phyloP scores from a whole-genome alignment of 106 monocot species.

The Acanthochlamys bracteata region DNA sequence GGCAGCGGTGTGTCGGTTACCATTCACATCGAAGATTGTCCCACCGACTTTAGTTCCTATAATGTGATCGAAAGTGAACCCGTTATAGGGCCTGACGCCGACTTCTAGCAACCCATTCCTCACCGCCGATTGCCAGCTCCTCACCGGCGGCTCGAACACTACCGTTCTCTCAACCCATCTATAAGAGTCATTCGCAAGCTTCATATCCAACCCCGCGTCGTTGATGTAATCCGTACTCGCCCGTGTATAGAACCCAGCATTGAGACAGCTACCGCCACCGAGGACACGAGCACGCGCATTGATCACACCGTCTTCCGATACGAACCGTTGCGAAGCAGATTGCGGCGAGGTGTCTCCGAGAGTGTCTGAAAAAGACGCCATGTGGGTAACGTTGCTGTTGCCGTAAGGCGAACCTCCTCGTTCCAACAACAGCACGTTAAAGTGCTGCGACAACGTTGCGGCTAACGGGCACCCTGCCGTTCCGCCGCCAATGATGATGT shows the following conservation, averaged over 20 bases:
- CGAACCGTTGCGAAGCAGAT: conserved; percentile 57
- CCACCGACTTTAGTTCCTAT: conserved; percentile 64
- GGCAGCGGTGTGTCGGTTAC: conserved; percentile 30
- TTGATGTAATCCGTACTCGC: conserved; percentile 31
- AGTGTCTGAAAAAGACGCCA: conserved; percentile 38
- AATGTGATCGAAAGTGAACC: conserved; percentile 64
- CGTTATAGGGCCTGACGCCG: conserved; percentile 51
- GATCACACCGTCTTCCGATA: conserved; percentile 58
- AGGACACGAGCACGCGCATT: conserved; percentile 55
- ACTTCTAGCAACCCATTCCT: conserved; percentile 51
- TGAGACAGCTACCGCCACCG: conserved; percentile 64
- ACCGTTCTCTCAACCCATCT: conserved; percentile 43
- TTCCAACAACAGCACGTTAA: conserved; percentile 44
- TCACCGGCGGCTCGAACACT: conserved; percentile 36
- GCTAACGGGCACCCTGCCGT: conserved; percentile 71
- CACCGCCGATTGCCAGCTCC: conserved; percentile 59
- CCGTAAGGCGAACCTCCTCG: conserved; percentile 53
- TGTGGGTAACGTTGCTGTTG: conserved; percentile 43
- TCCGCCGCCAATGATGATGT: conserved; percentile 64
- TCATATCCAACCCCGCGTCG: conserved; percentile 36
- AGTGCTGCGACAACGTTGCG: conserved; percentile 34
- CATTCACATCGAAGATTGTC: conserved; percentile 41
- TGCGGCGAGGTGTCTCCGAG: conserved; percentile 44
- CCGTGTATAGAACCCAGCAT: conserved; percentile 63
- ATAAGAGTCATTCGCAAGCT: conserved; percentile 44